A percentile compares a stretch with the other conserved stretches of the same genome.
These are phyloP conservation scores for Fusarium veterinarium DNA, from an alignment of 2,329 filamentous ascomycete species.

Conservation along the genomic window DNA sequence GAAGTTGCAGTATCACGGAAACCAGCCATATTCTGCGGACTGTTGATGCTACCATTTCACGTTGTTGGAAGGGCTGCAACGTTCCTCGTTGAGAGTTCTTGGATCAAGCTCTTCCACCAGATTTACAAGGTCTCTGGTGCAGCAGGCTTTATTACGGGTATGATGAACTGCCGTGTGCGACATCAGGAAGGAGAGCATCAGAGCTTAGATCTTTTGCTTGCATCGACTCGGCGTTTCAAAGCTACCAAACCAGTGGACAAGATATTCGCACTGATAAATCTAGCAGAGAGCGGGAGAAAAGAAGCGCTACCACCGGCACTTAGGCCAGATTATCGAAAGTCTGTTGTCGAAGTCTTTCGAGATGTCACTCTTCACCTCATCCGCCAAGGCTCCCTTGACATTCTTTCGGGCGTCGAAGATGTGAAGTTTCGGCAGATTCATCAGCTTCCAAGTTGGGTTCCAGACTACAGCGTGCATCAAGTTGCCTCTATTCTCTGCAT, in stretches of 20 bases:
- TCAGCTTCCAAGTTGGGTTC: background rate
- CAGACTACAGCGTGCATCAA: background rate
- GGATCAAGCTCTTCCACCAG: background rate
- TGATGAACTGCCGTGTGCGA: background rate
- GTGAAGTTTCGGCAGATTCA: background rate
- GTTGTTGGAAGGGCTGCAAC: background rate
- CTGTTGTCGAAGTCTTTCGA: background rate
- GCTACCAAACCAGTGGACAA: background rate
- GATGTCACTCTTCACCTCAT: background rate
- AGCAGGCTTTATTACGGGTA: background rate
- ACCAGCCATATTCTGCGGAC: background rate
- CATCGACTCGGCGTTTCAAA: background rate
- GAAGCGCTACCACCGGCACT: accelerated
- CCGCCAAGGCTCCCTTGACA: background rate
- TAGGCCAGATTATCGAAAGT: background rate
- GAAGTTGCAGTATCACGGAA: background rate
- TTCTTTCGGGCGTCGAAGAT: background rate
- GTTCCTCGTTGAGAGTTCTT: background rate
- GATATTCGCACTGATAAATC: background rate
- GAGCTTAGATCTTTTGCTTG: background rate
- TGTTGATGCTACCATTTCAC: background rate
- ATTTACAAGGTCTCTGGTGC: background rate
- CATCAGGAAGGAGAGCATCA: background rate
- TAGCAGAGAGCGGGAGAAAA: background rate
- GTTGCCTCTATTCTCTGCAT: background rate